Base-by-base conservation (phyloP, 768 basidiomycete species). In the Leucogyrophana mollusca region DNA sequence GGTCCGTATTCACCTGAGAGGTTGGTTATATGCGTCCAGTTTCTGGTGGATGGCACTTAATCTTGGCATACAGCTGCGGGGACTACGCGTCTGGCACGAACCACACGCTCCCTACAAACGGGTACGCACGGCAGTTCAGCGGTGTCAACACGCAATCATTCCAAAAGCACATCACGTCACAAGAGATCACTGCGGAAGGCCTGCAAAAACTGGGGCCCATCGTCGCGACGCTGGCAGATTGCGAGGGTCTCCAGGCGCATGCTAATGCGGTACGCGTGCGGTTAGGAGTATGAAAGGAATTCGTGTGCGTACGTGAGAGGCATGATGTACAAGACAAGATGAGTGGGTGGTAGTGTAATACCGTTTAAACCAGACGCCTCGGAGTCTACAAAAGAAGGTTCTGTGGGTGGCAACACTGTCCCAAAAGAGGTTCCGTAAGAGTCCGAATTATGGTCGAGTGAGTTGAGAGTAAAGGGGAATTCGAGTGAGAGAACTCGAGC, bases 41-140 rank as follows among this genome's bases (percentile, higher is more conserved):
- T 43, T 43, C 17, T 14, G 44, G 58, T 16, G 52, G 18, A 9
- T 34, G 4, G 11, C 50, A 45, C 37, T 50, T 42, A 50, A 39
- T 22, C 4, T 35, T 40, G 37, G 34, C 47, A 30, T 38, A 30
- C 56, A 97, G 95, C 56, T 97, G 93, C 65, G 96, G 96, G 23
- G 96, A 99, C 66, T 99, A 98, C 57, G 95, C 95, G 5, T 98
- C 95, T 0, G 96, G 96, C 16, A 98, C 96, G 7, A 99, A 99
- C 66, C 96, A 99, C 73, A 98, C 95, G 0, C 74, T 99, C 18
- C 95, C 95, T 30, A 96, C 91, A 9, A 93, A 92, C 52, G 94
- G 95, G 18, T 99, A 94, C 65, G 96, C 96, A 18, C 84, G 92
- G 40, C 96, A 98, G 64, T 99, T 94, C 73, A 96, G 94, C 55